Base-by-base conservation (phyloP, 1,284 basidiomycete species). In the Ganoderma boninense region DNA sequence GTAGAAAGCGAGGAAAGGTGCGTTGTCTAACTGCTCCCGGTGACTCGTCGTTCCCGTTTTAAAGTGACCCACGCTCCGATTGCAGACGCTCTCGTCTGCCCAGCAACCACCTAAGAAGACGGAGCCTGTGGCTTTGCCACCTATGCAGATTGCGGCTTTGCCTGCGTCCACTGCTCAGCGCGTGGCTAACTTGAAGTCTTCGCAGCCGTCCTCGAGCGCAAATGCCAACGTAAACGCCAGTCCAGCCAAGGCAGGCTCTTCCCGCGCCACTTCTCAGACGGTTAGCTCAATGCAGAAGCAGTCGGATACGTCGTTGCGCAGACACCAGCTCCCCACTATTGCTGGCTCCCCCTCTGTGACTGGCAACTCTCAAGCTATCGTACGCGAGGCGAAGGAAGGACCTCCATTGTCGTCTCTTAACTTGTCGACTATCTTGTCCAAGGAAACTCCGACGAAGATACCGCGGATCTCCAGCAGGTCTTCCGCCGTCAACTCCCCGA, bases 401-500 rank as follows among this genome's bases (percentile, higher is more conserved):
- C 87, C 87, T 8, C 85, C 88, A 6, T 85, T 85, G 23, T 84
- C 87, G 38, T 78, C 87, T 29, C 76, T 85, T 69, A 90, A 89
- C 74, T 82, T 87, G 8, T 76, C 84, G 4, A 83, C 86, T 32
- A 82, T 84, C n/a, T 79, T 90, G 67, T 79, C 87, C 5, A 95
- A 94, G 80, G 93, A 95, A 79, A 94, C 93, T 0, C 96, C 97
- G 0, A 98, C 97, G 29, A 97, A 97, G 84, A 98, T 98, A 75
- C 97, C 97, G 64, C 92, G 96, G 54, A 96, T 97, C 69, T 92
- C 95, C 26, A 94, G 91, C 78, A 87, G 92, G 62, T 90, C 90
- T 5, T 94, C 93, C 4, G 87, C 90, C 2, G 86, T 85, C 62
- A 86, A 88, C 61, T 92, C 92, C 13, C 92, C 92, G 4, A 87